Base-by-base conservation (phyloP, 108 stramenopile genomes). In the Discostella stelligeroides region DNA sequence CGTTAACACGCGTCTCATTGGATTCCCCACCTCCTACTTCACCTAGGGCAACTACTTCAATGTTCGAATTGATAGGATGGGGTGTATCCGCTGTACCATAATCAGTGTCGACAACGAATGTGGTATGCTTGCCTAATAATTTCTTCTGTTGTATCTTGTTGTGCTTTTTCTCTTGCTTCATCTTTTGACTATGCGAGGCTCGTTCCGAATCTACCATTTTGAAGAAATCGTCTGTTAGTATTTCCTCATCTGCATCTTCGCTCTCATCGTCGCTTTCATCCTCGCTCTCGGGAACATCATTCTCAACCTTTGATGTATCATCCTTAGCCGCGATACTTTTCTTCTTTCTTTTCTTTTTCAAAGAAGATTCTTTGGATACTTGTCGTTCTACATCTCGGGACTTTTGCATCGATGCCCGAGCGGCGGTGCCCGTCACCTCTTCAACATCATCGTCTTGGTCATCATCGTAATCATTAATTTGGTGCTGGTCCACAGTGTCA, bases 271-370 rank as follows among this genome's bases (percentile, higher is more conserved):
- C 58, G 24, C 49, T 48, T 34, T 39, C 49, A 49, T 60, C 60
- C 24, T 60, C 38, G 41, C 21, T 28, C 30, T 70, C 60, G 9
- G 46, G 18, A 13, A 1, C 38, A 9, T 53, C 50, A 18, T 48
- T n/a, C 0, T 45, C 24, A 34, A 34, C 34, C 37, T 63, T 41
- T 15, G 48, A 40, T 29, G 17, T 15, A 12, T 20, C 17, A 4
- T 58, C 18, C 7, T 41, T 10, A 15, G 0, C 28, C 17, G 12
- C 34, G 57, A 58, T 28, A 58, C 47, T 34, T 34, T 60, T 70
- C 42, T 70, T 78, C 41, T 41, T 66, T 29, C 76, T 63, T 63
- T 70, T 70, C 65, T 78, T 78, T 63, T 78, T 78, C 39, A 40
- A 40, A 29, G 47, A 9, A 30, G 47, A 14, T 12, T 70, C 67